Conservation (phyloP, 2,329 filamentous ascomycete species). For the Arthrobotrys sphaeroides region DNA sequence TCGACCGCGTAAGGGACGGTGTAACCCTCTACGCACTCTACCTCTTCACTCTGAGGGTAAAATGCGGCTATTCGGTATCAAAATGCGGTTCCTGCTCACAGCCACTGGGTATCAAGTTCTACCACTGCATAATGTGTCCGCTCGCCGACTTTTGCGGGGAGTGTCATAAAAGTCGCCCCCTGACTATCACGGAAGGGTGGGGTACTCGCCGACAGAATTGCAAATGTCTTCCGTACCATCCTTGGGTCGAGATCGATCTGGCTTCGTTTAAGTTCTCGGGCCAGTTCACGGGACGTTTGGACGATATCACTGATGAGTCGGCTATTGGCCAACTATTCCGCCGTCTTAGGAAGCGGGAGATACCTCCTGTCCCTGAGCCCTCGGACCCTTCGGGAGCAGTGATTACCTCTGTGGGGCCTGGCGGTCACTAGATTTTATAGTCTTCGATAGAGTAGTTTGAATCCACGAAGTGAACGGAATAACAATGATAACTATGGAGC, state of each 20-base stretch:
- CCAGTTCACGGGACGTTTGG: too few species aligned
- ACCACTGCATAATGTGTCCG: slow-evolving; percentile 1
- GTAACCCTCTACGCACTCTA: neutral
- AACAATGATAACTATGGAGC: too few species aligned
- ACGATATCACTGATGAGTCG: neutral
- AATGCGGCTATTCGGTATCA: neutral
- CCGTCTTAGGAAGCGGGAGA: neutral
- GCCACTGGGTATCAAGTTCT: neutral
- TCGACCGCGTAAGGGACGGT: neutral
- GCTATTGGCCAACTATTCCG: neutral
- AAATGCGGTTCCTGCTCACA: neutral
- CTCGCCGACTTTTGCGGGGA: neutral
- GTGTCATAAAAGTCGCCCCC: neutral
- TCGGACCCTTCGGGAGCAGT: neutral
- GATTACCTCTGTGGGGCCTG: too few species aligned
- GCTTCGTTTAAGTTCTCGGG: neutral
- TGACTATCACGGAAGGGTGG: neutral
- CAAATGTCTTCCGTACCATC: neutral
- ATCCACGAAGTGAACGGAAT: too few species aligned
- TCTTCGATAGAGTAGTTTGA: too few species aligned
- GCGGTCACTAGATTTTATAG: too few species aligned
- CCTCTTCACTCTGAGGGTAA: neutral
- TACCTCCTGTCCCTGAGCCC: neutral
- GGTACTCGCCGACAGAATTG: neutral
- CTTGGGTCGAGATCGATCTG: neutral